Percentiles rank a stretch among this genome's conserved stretches.
Conservation (phyloP, 1,284 basidiomycete species). For the Leccinum subrobustum region DNA sequence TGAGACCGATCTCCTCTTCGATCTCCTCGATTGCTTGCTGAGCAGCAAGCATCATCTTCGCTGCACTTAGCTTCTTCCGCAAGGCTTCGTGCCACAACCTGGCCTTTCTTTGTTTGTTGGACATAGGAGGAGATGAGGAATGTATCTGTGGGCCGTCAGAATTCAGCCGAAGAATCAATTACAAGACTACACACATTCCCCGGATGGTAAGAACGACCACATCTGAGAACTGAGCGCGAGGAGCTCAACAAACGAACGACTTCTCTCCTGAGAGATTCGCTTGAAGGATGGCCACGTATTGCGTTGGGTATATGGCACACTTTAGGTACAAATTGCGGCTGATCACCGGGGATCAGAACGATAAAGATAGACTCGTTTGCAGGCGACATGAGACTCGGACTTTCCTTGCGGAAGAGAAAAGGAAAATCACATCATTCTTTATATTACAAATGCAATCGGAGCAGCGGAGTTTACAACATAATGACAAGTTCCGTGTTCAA, state of each 20-base stretch:
- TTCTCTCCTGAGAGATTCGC: neutral
- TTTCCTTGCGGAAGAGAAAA: neutral
- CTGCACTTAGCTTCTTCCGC: conserved; percentile 1
- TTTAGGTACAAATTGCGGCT: neutral
- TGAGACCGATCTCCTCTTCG: conserved; percentile 1
- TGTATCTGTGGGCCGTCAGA: neutral
- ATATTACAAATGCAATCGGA: neutral
- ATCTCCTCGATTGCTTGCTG: conserved; percentile 1
- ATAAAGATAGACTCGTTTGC: neutral
- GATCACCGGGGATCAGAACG: neutral
- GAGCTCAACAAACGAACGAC: neutral
- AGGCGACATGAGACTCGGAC: neutral
- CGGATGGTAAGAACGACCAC: neutral
- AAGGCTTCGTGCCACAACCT: conserved; percentile 1
- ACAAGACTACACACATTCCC: neutral
- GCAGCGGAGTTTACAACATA: neutral
- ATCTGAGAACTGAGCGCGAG: neutral
- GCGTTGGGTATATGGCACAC: neutral
- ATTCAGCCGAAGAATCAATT: neutral
- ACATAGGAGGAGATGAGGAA: neutral
- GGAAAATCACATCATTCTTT: neutral
- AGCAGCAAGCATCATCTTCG: conserved; percentile 3
- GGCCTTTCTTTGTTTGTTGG: conserved; percentile 4
- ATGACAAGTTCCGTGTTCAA: no score
- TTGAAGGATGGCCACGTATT: neutral